Evolutionary conservation across 805 yeast species (phyloP), one percentile per base, ranked within the genome.

Genomic region (Myxozyma mucilagina): DNA sequence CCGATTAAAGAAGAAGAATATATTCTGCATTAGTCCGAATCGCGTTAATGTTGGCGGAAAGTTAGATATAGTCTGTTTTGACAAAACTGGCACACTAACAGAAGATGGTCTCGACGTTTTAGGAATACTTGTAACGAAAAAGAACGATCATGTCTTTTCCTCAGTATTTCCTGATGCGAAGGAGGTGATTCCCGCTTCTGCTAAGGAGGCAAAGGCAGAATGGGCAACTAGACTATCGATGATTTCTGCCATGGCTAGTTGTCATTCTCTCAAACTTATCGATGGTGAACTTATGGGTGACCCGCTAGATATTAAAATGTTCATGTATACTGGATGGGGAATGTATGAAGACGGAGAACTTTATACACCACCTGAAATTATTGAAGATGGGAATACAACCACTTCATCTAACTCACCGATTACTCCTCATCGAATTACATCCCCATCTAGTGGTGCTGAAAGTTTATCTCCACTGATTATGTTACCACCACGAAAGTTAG

Each of bases 1-100:
- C 35, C 80, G 98, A 63, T 78, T 94, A 64, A 85, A 90, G 64
- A 75, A 80, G 61, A 82, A 82, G 61, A 78, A 82, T 44, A 86
- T 96, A 1, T 94, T 86, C 69, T 94, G 99, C 73, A 93, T 93
- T 58, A 85, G 97, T 1, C 99, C 99, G 1, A 89, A 94, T 1
- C 82, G 97, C 62, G 94, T 96, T 50, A 94, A 94, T 71, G 86
- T 94, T n/a, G 97, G 97, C 39, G 99, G 99, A 9, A 91, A 94
- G 68, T 72, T 94, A 31, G 97, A 93, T 71, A 84, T 89, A 3
- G 79, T 90, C 71, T 91, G 97, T 70, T 94, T 94, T 74, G 99
- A 94, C 76, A 94, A 94, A 72, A 94, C 99, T 0, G 99, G 99
- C 2, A 94, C 99, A 0, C 78, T 94, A 65, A 94, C 99, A 0